Conservation (phyloP, 169 alveolate species). For the Cryptosporidium xiaoi region DNA sequence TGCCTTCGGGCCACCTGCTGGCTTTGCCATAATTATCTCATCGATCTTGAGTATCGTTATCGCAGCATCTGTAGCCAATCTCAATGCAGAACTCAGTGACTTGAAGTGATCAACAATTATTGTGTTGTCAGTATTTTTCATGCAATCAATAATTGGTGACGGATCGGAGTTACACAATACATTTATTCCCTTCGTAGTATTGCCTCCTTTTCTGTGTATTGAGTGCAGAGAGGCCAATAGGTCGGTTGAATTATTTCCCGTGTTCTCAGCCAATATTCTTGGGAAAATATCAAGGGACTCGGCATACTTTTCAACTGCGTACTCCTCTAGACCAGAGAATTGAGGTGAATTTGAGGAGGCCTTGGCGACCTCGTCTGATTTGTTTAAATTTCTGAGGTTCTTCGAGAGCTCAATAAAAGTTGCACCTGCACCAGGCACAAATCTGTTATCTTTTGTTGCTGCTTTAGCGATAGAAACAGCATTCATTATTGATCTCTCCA, state of each 20-base stretch:
- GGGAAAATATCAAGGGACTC: constrained; percentile 96
- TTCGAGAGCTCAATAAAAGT: constrained; percentile 92
- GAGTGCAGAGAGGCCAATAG: constrained; percentile 46
- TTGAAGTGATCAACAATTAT: constrained; percentile 92
- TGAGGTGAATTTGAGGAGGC: not conserved
- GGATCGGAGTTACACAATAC: constrained; percentile 23
- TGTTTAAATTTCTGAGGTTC: constrained; percentile 87
- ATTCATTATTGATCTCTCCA: constrained; percentile 98
- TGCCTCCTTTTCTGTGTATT: constrained; percentile 62
- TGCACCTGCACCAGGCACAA: constrained; percentile 98
- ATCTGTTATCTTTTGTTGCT: constrained; percentile 88
- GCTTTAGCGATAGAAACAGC: constrained; percentile 90
- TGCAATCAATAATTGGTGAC: constrained; percentile 51
- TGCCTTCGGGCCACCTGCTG: constrained; percentile 99
- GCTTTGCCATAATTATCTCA: constrained; percentile 98
- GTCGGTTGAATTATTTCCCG: constrained; percentile 93
- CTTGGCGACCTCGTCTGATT: constrained; percentile 14
- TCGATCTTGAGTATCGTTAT: constrained; percentile 97
- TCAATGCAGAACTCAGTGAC: constrained; percentile 95
- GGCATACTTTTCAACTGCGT: constrained; percentile 97
- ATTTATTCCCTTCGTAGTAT: constrained; percentile 58
- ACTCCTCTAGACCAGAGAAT: constrained; percentile 93
- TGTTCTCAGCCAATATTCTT: constrained; percentile 96
- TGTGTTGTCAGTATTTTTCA: constrained; percentile 28
- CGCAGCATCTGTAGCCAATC: constrained; percentile 96